These are phyloP conservation scores for Lachancea thermotolerans DNA, from an alignment of 805 yeast genomes.

Conservation along the genomic window DNA sequence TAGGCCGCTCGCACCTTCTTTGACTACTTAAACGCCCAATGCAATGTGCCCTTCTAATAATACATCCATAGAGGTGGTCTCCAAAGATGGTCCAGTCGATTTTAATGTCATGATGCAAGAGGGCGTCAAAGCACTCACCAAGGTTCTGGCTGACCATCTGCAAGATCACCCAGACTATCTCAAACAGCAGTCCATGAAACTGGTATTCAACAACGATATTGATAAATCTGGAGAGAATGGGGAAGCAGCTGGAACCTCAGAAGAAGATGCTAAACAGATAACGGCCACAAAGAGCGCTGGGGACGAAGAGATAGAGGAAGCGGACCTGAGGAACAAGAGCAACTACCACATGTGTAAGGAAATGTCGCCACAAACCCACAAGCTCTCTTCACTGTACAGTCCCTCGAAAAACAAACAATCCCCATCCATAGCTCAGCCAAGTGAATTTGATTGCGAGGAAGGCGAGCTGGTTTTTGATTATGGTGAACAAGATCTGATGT, in stretches of 20 bases:
- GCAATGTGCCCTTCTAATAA: slow-evolving; percentile 1
- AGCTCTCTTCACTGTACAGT: neutral
- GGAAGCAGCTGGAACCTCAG: neutral
- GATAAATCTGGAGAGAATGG: neutral
- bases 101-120: slow-evolving; percentile 31
- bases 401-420: neutral
- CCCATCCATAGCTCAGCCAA: neutral
- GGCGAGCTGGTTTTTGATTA: slow-evolving; percentile 23
- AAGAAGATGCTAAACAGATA: neutral
- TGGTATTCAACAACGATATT: slow-evolving; percentile 16
- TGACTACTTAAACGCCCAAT: no score
- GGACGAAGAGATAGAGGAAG: slow-evolving; percentile 8
- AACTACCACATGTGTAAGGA: slow-evolving; percentile 10
- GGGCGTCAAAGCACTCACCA: slow-evolving; percentile 30
- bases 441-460: neutral
- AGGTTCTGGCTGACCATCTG: slow-evolving; percentile 24
- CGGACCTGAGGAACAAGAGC: slow-evolving; percentile 14
- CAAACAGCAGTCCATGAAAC: slow-evolving; percentile 20
- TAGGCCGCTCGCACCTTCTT: neutral
- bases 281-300: neutral
- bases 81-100: slow-evolving; percentile 26
- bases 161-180: slow-evolving; percentile 20
- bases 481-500: slow-evolving; percentile 19
- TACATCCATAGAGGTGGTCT: slow-evolving; percentile 21
- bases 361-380: neutral